A percentile compares a stretch with the other conserved stretches of the same genome.
Evolutionary conservation across 106 monocot genomes (phyloP).

Genomic region (Vanilla planifolia): DNA sequence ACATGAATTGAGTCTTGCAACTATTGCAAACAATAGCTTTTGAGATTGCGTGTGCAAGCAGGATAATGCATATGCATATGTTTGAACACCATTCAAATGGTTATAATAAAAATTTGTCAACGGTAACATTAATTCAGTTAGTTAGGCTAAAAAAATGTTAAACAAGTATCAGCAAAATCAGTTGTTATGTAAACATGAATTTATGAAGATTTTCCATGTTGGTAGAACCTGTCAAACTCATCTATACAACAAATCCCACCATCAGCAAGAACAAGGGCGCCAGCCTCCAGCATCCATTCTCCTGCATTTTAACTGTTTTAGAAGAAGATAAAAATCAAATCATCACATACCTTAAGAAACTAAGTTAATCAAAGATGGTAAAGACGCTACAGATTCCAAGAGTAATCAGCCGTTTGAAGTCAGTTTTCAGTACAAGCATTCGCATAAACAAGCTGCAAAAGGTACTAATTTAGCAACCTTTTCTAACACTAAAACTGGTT

Average conservation of each 20-base stretch:
- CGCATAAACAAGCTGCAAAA: too few species aligned
- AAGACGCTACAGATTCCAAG: neutral
- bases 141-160: neutral
- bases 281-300: conserved; percentile 99
- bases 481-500: too few species aligned
- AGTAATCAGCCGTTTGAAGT: neutral
- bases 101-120: too few species aligned
- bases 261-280: conserved; percentile 96
- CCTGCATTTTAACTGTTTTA: conserved; percentile 27
- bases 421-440: too few species aligned
- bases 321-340: neutral
- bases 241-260: conserved; percentile 99
- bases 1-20: too few species aligned
- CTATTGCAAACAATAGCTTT: too few species aligned
- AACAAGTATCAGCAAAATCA: neutral
- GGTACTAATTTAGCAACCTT: too few species aligned
- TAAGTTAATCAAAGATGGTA: neutral
- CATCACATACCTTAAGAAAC: neutral
- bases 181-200: neutral
- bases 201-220: neutral
- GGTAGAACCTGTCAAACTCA: conserved; percentile 88
- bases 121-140: neutral
- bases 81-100: too few species aligned
- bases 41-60: too few species aligned
- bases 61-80: too few species aligned